phyloP scores from a whole-genome alignment of 306 rosid genomes.

The Parietaria judaica region DNA sequence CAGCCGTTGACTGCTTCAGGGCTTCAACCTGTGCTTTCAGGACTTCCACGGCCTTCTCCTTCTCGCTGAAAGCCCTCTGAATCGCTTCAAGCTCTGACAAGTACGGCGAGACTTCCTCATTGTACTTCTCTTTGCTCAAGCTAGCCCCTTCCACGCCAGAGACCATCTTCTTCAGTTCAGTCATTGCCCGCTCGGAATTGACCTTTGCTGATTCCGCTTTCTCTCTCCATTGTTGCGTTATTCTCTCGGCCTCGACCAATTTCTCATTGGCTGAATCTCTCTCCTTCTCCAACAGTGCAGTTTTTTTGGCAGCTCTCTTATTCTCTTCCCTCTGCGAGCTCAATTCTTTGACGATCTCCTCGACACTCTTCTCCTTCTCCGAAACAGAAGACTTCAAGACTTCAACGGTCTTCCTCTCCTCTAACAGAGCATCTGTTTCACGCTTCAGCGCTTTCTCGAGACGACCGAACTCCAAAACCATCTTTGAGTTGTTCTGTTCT shows the following conservation, averaged over 20 bases:
- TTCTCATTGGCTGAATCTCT: slow-evolving; percentile 27
- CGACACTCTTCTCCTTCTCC: slow-evolving; percentile 26
- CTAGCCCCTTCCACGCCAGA: slow-evolving; percentile 28
- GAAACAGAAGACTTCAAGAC: neutral
- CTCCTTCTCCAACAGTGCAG: slow-evolving; percentile 36
- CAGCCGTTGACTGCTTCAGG: slow-evolving; percentile 21
- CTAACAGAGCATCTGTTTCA: neutral
- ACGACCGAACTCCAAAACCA: neutral
- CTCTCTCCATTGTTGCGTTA: slow-evolving; percentile 31
- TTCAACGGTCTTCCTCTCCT: neutral
- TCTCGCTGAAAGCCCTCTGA: slow-evolving; percentile 46
- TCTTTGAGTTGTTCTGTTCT: neutral
- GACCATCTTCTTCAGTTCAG: slow-evolving; percentile 41
- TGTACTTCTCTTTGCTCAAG: slow-evolving; percentile 27
- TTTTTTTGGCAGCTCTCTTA: slow-evolving; percentile 25
- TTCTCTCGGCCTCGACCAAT: slow-evolving; percentile 24
- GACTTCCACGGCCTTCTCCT: slow-evolving; percentile 47
- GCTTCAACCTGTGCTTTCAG: slow-evolving; percentile 42
- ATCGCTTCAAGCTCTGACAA: slow-evolving; percentile 55
- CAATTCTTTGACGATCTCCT: slow-evolving; percentile 29
- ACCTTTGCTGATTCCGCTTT: slow-evolving; percentile 29
- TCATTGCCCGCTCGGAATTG: slow-evolving; percentile 33
- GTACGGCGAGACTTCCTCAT: slow-evolving; percentile 33
- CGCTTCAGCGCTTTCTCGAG: neutral
- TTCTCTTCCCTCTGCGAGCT: slow-evolving; percentile 19